Base-by-base conservation (phyloP, 2,329 filamentous ascomycete species). In the Monosporascus cannonballus region DNA sequence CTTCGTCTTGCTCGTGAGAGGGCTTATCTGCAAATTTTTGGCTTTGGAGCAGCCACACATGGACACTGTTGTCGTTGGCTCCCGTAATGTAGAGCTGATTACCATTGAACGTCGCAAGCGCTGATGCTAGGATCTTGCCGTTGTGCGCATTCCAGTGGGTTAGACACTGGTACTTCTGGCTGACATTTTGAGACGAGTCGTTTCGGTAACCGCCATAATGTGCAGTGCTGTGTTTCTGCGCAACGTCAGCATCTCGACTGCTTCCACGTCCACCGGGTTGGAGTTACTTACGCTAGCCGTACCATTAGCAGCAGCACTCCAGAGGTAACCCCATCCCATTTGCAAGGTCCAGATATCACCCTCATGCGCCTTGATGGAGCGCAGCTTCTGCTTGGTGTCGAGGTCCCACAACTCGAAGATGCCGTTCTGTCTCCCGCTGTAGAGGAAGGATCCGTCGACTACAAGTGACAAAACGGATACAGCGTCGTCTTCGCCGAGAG, bases 371-470 rank as follows among this genome's bases (percentile, higher is more conserved):
- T 88, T 91, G 64, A 99, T 87, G 18, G 90, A 91, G 53, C 94
- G 81, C 45, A 99, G 79, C 48, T 94, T 85, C 70, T 99, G 94
- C 51, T 87, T 85, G 0, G 94, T 97, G 66, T 97, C 93, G 15
- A 99, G 78, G 67, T 99, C 95, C 93, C 95, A 99, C 11, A 99
- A 83, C 67, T 97, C 93, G 54, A 99, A 84, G 49, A 96, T 82
- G 22, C 94, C 95, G 39, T 89, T 85, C 1, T 91, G 81, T 61
- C 95, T 88, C 47, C 94, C 94, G 54, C 89, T 90, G 66, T 97
- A 99, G 4, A 99, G 77, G 59, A 99, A 95, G 0, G 91, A 92
- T 0, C 90, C 91, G 56, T 97, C 92, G 3, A 96, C 80, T 5
- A 89, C 86, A 50, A 99, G 78, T 0, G 90, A 94, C 54, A 96